Evolutionary conservation across 768 basidiomycete species (phyloP).

Genomic region (Coprinopsis cinerea): DNA sequence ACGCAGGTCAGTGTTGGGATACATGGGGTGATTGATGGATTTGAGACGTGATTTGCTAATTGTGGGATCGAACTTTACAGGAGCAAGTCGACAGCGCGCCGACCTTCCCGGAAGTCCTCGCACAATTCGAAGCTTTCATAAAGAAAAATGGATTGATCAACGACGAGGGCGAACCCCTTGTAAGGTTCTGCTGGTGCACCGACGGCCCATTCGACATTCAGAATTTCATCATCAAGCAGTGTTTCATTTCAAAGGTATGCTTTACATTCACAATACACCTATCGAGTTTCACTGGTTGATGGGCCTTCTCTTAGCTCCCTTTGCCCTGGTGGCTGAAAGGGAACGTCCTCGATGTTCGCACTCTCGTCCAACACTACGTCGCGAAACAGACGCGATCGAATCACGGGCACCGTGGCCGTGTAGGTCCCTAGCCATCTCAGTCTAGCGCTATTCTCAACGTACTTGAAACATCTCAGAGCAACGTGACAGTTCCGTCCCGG

Average conservation of each 20-base stretch:
- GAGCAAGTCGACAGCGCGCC: slow-evolving; percentile 77
- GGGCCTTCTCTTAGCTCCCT: slow-evolving; percentile 38
- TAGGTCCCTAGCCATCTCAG: too few relatives aligned
- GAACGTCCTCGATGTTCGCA: slow-evolving; percentile 72
- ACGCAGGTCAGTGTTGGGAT: slow-evolving; percentile 61
- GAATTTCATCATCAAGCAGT: slow-evolving; percentile 86
- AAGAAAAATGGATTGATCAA: slow-evolving; percentile 66
- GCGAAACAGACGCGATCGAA: neutral
- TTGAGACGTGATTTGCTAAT: neutral
- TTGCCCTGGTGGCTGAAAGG: slow-evolving; percentile 73
- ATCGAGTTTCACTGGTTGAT: neutral
- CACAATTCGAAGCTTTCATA: slow-evolving; percentile 61
- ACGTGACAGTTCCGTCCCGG: slow-evolving; percentile 24
- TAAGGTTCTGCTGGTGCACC: slow-evolving; percentile 75
- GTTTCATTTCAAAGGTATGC: slow-evolving; percentile 75
- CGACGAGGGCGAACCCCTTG: slow-evolving; percentile 43
- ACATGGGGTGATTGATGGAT: neutral
- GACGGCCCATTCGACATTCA: slow-evolving; percentile 82
- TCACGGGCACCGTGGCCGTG: too few relatives aligned
- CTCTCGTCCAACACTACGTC: slow-evolving; percentile 36
- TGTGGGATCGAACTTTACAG: slow-evolving; percentile 31
- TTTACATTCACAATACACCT: neutral
- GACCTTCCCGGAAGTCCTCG: slow-evolving; percentile 63
- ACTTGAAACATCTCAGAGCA: too few relatives aligned
- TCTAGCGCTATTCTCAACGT: too few relatives aligned